Percentiles rank a stretch among this genome's conserved stretches.
Evolutionary conservation across 495 filamentous ascomycete genomes (phyloP).

Genomic region (Penicillium chermesinum): DNA sequence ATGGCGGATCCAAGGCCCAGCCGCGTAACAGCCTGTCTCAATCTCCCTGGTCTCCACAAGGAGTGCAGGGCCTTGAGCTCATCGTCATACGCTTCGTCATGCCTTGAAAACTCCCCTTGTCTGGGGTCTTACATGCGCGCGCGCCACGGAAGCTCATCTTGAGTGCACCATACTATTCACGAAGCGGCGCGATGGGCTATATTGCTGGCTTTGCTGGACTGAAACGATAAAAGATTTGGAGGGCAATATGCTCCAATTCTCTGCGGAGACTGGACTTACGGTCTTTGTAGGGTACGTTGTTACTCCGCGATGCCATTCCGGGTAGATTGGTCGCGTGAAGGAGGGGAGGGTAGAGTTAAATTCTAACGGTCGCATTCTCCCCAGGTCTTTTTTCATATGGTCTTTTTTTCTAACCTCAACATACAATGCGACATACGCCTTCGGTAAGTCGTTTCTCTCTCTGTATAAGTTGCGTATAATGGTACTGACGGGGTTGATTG

Average conservation of each 20-base stretch:
- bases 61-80: slow-evolving; percentile 2
- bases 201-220: background rate
- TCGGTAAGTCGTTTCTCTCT: slow-evolving; percentile 26
- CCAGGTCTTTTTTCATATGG: slow-evolving; percentile 33
- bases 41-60: slow-evolving; percentile 21
- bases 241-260: slow-evolving; percentile 30
- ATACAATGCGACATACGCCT: slow-evolving; percentile 37
- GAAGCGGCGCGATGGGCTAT: slow-evolving; percentile 14
- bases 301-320: background rate
- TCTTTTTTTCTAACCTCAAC: slow-evolving; percentile 32
- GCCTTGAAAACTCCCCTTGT: slow-evolving; percentile 1
- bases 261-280: slow-evolving; percentile 32
- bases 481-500: too few relatives aligned
- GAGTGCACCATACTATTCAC: background rate
- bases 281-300: slow-evolving; percentile 35
- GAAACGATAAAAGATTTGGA: slow-evolving; percentile 8
- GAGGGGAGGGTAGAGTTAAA: background rate
- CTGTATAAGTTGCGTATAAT: too few relatives aligned
- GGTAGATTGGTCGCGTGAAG: background rate
- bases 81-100: background rate
- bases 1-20: background rate
- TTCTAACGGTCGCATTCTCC: slow-evolving; percentile 8
- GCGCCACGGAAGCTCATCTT: background rate
- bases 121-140: background rate
- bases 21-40: slow-evolving; percentile 10